A percentile compares a stretch with the other conserved stretches of the same genome.
Evolutionary conservation across 768 basidiomycete genomes (phyloP).

Genomic region (Gymnopilus dilepis): DNA sequence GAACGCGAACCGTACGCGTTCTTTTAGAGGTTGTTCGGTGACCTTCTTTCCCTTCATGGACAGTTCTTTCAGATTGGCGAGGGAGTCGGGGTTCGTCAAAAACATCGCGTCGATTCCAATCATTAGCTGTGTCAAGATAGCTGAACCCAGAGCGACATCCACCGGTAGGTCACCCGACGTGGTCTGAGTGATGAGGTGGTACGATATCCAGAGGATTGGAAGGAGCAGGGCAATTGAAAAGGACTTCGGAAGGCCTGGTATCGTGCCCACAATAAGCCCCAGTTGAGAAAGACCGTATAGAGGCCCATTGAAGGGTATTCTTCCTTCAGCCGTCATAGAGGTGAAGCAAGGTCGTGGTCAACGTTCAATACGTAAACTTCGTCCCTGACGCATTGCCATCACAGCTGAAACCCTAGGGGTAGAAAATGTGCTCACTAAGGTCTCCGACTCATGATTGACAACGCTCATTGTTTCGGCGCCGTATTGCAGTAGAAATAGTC

Average conservation of each 20-base stretch:
- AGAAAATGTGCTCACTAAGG: too few relatives aligned
- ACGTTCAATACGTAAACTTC: not conserved
- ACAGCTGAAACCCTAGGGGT: too few relatives aligned
- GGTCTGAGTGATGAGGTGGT: constrained; percentile 33
- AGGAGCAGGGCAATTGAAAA: constrained; percentile 19
- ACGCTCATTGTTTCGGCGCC: too few relatives aligned
- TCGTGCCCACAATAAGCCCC: constrained; percentile 3
- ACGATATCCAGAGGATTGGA: constrained; percentile 22
- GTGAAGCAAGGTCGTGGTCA: not conserved
- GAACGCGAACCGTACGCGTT: constrained; percentile 34
- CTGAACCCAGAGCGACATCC: constrained; percentile 30
- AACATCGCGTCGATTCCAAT: constrained; percentile 34
- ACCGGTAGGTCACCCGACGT: constrained; percentile 31
- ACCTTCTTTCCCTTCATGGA: constrained; percentile 5
- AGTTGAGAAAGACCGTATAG: constrained; percentile 18
- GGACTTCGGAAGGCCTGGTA: constrained; percentile 19
- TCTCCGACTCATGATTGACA: too few relatives aligned
- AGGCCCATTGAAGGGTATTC: constrained; percentile 14
- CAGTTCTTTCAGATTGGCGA: constrained; percentile 26
- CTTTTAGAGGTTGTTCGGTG: constrained; percentile 18
- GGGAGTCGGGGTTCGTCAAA: constrained; percentile 31
- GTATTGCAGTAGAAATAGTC: too few relatives aligned
- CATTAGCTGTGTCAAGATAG: constrained; percentile 30
- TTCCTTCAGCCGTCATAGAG: constrained; percentile 4
- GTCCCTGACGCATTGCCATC: not conserved